Evolutionary conservation across 768 basidiomycete genomes (phyloP), one percentile per base, ranked within the genome.

Genomic region (Auriscalpium vulgare): DNA sequence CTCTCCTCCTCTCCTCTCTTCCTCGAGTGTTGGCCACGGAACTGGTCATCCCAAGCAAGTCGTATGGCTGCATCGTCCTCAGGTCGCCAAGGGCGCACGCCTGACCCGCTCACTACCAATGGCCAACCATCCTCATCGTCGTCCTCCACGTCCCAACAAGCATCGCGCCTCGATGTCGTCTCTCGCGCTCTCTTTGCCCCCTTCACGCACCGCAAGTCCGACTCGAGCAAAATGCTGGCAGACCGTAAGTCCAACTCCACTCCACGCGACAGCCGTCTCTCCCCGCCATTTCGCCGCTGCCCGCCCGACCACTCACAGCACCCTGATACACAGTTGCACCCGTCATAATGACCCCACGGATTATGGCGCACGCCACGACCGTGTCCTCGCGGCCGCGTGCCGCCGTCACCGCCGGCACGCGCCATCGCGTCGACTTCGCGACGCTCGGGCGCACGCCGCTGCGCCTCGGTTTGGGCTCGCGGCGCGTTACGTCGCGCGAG

Each of bases 331-430:
- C 65, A 85, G 91, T 94, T 68, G 91, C 91, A 13, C 91, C 91
- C 11, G 84, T 85, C 58, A 89, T 94, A 63, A 91, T 94, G 89
- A 92, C 90, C 2, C 91, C 91, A 21, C 78, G 84, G 55, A 85
- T 92, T 82, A 81, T 91, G 58, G 81, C 78, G 57, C 80, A 82
- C 19, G 79, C 87, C 8, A 77, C 87, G 3, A 84, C 83, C n/a
- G 80, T 81, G 4, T 80, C 83, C n/a, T 77, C 83, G 29, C 72
- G 79, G 44, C 59, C 76, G 2, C 70, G 71, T 47, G 63, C 65
- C 8, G 58, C 69, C 16, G 60, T 71, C 43, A 61, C 77, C 40
- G 66, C 76, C 10, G 43, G 55, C 16, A 47, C 58, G 55, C 68
- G 69, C 35, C 70, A 76, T 40, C 75, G 71, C 54, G 65, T 89